A percentile compares a stretch with the other conserved stretches of the same genome.
Conservation (phyloP, 2,329 filamentous ascomycete genomes). For the Didymella sp. region DNA sequence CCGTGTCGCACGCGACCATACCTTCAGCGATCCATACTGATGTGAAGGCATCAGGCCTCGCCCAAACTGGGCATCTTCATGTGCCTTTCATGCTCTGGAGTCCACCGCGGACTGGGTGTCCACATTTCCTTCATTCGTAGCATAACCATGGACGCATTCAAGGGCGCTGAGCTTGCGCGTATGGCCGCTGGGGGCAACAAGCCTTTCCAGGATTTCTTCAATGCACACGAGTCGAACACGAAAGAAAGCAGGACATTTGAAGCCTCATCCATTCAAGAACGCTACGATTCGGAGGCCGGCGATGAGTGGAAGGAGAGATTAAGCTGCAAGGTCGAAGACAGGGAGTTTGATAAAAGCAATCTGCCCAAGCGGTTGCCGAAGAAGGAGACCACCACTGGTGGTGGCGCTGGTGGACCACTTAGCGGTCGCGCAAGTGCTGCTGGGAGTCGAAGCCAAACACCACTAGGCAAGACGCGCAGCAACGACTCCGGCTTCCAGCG, state of each 20-base stretch:
- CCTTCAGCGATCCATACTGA: constrained; percentile 25
- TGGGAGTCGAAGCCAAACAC: constrained; percentile 49
- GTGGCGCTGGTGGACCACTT: constrained; percentile 35
- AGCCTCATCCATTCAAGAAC: constrained; percentile 85
- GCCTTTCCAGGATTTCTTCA: constrained; percentile 86
- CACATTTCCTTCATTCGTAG: constrained; percentile 98
- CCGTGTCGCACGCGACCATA: constrained; percentile 13
- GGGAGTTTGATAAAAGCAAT: constrained; percentile 77
- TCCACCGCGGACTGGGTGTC: constrained; percentile 92
- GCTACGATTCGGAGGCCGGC: constrained; percentile 87
- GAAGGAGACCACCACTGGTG: constrained; percentile 37
- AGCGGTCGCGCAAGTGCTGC: constrained; percentile 47
- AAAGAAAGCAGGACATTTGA: constrained; percentile 69
- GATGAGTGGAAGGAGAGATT: constrained; percentile 96
- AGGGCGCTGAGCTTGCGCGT: constrained; percentile 86
- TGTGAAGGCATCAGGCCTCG: constrained; percentile 61
- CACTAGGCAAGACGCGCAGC: constrained; percentile 46
- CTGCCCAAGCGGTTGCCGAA: constrained; percentile 60
- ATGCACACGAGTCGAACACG: constrained; percentile 59
- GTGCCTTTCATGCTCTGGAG: constrained; percentile 93
- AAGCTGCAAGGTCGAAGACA: constrained; percentile 84
- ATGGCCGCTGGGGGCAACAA: constrained; percentile 94
- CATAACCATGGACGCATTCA: constrained; percentile 99
- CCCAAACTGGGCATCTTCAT: constrained; percentile 99
- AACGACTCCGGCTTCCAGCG: constrained; percentile 42